Evolutionary conservation across 2,329 filamentous ascomycete genomes (phyloP).

Genomic region (Clonostachys solani): DNA sequence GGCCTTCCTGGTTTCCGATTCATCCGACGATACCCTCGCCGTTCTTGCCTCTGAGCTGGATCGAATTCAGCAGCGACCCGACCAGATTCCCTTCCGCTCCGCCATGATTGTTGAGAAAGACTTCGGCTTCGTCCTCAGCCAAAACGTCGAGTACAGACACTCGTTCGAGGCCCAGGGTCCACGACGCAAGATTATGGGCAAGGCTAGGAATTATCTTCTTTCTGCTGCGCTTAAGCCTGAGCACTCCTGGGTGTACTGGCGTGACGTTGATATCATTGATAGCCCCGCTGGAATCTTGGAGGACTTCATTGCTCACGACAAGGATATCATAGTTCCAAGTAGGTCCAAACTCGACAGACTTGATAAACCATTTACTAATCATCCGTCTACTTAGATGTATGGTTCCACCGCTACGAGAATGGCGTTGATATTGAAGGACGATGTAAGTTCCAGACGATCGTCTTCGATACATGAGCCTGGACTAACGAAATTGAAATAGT

Average conservation of each 20-base stretch:
- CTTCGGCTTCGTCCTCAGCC: constrained; percentile 72
- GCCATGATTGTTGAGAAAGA: constrained; percentile 87
- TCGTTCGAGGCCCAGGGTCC: constrained; percentile 84
- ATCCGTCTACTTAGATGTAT: constrained; percentile 63
- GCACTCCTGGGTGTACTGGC: constrained; percentile 98
- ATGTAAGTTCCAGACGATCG: constrained; percentile 54
- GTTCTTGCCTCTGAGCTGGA: constrained; percentile 81
- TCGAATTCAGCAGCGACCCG: constrained; percentile 76
- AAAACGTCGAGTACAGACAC: constrained; percentile 80
- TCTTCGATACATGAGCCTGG: background rate
- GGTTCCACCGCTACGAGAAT: constrained; percentile 89
- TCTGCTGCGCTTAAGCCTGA: constrained; percentile 81
- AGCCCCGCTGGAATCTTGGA: constrained; percentile 84
- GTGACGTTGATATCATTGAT: constrained; percentile 94
- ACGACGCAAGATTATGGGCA: constrained; percentile 83
- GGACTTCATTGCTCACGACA: constrained; percentile 91
- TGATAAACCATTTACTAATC: background rate
- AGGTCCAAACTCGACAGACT: constrained; percentile 30
- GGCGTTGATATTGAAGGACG: constrained; percentile 86
- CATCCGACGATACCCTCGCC: constrained; percentile 86
- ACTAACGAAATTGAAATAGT: constrained; percentile 44
- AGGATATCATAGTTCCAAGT: constrained; percentile 93
- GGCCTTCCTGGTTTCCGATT: constrained; percentile 91
- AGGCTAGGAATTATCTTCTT: constrained; percentile 88
- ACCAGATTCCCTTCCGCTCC: constrained; percentile 80